Evolutionary conservation across 441 rosid species (phyloP).

Genomic region (Jatropha podagrica): DNA sequence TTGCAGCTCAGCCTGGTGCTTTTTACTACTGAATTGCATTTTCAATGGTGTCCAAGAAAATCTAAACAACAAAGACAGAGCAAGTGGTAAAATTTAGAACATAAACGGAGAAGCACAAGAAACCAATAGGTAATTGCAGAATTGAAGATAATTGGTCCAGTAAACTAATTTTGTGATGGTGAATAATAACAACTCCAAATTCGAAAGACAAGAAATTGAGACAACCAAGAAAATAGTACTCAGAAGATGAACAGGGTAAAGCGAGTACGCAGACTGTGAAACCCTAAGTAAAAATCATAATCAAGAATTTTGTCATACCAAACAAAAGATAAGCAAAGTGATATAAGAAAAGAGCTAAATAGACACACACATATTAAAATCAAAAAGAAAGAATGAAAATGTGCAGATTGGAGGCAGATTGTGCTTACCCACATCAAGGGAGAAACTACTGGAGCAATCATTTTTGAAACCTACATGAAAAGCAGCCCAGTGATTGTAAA

Average conservation of each 20-base stretch:
- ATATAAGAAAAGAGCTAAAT: background rate
- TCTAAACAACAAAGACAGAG: background rate
- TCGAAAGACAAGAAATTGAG: background rate
- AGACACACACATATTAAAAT: background rate
- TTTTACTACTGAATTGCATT: conserved; percentile 21
- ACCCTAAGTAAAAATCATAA: background rate
- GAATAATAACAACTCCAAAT: background rate
- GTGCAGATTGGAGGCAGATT: background rate
- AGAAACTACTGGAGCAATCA: background rate
- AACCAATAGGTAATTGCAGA: background rate
- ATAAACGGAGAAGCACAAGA: background rate
- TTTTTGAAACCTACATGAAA: background rate
- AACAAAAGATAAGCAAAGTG: background rate
- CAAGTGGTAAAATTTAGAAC: background rate
- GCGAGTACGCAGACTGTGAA: background rate
- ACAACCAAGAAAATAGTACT: background rate
- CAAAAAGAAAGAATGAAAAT: no score
- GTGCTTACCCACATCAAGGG: background rate
- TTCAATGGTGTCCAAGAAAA: background rate
- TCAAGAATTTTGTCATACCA: background rate
- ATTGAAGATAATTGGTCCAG: background rate
- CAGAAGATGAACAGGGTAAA: background rate
- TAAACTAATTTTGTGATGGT: background rate
- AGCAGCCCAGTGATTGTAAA: background rate
- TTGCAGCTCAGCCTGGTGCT: conserved; percentile 18